Base-by-base conservation (phyloP, 2,329 filamentous ascomycete species). In the Biscogniauxia sp. region DNA sequence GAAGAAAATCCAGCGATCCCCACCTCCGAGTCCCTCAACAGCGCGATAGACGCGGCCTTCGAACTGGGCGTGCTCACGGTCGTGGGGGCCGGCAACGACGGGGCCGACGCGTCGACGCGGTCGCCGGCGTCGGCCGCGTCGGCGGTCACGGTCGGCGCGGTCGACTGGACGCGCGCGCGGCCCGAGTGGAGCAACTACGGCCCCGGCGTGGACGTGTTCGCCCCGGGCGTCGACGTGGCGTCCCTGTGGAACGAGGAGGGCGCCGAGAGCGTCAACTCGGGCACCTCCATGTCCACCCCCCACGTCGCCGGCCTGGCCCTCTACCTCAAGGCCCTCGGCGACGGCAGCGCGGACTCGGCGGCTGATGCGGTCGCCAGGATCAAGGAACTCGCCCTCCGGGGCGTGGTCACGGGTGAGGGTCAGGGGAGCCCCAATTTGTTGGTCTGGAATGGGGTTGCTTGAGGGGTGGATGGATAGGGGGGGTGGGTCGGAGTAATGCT, bases 41-140 rank as follows among this genome's bases (percentile, higher is more conserved):
- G 64, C 17, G 80, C 81, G 55, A 75, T 85, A 37, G 73, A 79
- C 26, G 72, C 70, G 25, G 79, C 80, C 37, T 78, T 76, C 65
- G 62, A 65, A 8, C 62, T 68, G 1, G 82, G 82, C 26, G 70
- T 86, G 50, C 75, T 82, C 23, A 76, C 79, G 2, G 78, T 82
- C 20, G 82, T 83, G 0, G 81, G 82, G 13, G 82, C 83, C 11
- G 84, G 84, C 28, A 85, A 85, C 69, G 72, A 74, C n/a, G 67
- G 70, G 56, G 69, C 64, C 20, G 72, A 79, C 55, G 74, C 75
- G 0, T 66, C 66, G 5, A 69, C 73, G 57, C 73, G 67, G 53
- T 84, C 81, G 0, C 82, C 82, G 0, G 81, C 79, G 1, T 80
- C 79, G 0, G 76, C 76, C 1, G 63, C 76, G 13, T 70, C 73